These are phyloP conservation scores for Geosmithia putterillii DNA, from an alignment of 2,329 filamentous ascomycete genomes.

Conservation along the genomic window DNA sequence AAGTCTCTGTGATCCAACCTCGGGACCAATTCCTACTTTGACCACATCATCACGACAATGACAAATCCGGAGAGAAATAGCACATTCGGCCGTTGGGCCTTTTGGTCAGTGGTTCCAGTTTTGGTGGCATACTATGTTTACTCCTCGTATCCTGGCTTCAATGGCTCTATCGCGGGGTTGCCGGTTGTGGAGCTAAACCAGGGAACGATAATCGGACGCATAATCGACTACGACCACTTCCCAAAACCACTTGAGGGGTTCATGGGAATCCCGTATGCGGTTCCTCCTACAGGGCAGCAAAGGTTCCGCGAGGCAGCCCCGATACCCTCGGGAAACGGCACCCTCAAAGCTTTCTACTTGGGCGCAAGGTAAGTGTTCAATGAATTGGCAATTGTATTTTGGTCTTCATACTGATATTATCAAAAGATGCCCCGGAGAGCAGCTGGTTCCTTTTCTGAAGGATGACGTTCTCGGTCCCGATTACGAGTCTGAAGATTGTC, in stretches of 20 bases:
- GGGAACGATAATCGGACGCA: slow-evolving; percentile 16
- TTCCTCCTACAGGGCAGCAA: slow-evolving; percentile 26
- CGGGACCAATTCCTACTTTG: background rate
- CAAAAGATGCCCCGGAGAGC: slow-evolving; percentile 14
- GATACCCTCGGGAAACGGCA: slow-evolving; percentile 12
- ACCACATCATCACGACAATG: background rate
- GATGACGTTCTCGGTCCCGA: slow-evolving; percentile 15
- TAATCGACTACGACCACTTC: slow-evolving; percentile 15
- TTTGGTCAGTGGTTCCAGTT: background rate
- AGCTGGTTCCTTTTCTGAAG: slow-evolving; percentile 16
- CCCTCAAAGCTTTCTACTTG: slow-evolving; percentile 11
- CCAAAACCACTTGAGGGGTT: slow-evolving; percentile 24
- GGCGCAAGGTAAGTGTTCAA: slow-evolving; percentile 8
- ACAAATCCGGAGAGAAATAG: background rate
- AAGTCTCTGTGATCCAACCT: background rate
- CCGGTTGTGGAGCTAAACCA: slow-evolving; percentile 13
- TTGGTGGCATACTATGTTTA: background rate
- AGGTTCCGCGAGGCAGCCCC: slow-evolving; percentile 25
- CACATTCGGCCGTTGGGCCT: background rate
- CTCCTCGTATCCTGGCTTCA: background rate
- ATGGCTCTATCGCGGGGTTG: background rate
- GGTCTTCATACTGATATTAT: slow-evolving; percentile 2
- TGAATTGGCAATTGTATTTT: background rate
- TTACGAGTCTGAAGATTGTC: slow-evolving; percentile 15
- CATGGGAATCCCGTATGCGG: slow-evolving; percentile 32